phyloP scores from a whole-genome alignment of 805 yeast genomes.

The Metschnikowia lunata region DNA sequence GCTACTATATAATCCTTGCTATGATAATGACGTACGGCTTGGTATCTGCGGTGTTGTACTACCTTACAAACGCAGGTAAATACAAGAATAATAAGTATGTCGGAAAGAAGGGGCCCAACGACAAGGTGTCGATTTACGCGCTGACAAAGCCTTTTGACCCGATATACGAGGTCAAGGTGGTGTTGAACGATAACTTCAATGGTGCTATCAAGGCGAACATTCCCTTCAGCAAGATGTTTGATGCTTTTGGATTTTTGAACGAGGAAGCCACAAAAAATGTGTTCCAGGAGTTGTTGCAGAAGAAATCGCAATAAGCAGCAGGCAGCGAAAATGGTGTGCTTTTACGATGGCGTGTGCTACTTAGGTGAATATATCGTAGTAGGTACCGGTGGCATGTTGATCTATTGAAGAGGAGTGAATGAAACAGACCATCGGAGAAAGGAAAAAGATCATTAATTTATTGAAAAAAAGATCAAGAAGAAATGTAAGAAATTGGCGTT shows the following conservation, averaged over 20 bases:
- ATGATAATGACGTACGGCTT: conserved; percentile 37
- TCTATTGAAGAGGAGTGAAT: too few relatives aligned
- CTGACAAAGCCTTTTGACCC: conserved; percentile 42
- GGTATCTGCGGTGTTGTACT: conserved; percentile 31
- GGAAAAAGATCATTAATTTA: too few relatives aligned
- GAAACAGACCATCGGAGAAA: too few relatives aligned
- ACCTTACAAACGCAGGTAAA: conserved; percentile 26
- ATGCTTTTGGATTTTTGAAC: conserved; percentile 42
- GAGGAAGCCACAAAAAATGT: conserved; percentile 27
- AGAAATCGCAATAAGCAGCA: conserved; percentile 11
- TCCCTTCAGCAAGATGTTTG: conserved; percentile 38
- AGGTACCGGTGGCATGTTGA: too few relatives aligned
- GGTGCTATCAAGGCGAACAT: conserved; percentile 25
- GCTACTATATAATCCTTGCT: conserved; percentile 30
- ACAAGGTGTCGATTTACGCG: conserved; percentile 38
- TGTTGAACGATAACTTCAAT: conserved; percentile 20
- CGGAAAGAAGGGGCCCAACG: conserved; percentile 33
- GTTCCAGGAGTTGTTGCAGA: conserved; percentile 20
- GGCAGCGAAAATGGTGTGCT: too few relatives aligned
- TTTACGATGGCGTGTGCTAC: too few relatives aligned
- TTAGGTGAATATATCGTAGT: too few relatives aligned
- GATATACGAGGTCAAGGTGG: conserved; percentile 35
- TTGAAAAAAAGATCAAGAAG: too few relatives aligned
- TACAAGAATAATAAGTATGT: conserved; percentile 45
- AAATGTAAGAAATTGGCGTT: too few relatives aligned